Conservation (phyloP, 2,329 filamentous ascomycete species). For the Apiospora pterosperma region DNA sequence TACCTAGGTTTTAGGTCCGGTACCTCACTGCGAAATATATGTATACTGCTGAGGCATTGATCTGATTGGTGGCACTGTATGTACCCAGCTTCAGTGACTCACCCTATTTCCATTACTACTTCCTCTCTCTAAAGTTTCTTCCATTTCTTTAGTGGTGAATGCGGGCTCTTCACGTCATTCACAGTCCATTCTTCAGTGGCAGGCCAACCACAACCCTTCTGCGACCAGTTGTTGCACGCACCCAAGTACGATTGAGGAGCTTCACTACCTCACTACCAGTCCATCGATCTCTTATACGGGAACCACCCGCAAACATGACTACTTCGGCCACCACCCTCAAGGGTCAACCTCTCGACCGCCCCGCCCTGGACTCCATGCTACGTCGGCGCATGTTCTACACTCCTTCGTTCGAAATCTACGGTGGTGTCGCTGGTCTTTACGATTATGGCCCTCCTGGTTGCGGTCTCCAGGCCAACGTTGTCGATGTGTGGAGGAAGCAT, state of each 20-base stretch:
- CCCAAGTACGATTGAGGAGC: neutral
- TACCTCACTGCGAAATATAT: neutral
- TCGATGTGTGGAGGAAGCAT: conserved; percentile 89
- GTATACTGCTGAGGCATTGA: neutral
- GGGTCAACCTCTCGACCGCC: conserved; percentile 85
- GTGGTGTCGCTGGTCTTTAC: conserved; percentile 83
- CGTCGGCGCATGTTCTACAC: conserved; percentile 91
- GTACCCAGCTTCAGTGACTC: conserved; percentile 7
- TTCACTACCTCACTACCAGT: neutral
- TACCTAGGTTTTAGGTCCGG: neutral
- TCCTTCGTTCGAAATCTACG: conserved; percentile 93
- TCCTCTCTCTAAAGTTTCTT: neutral
- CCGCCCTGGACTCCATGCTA: conserved; percentile 78
- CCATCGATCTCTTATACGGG: neutral
- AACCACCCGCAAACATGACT: conserved; percentile 35
- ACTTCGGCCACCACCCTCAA: conserved; percentile 69
- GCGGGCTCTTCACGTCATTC: conserved; percentile 9
- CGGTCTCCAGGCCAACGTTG: conserved; percentile 80
- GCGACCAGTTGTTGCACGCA: neutral
- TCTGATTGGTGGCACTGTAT: neutral
- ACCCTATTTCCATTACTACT: neutral
- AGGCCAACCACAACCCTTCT: conserved; percentile 7
- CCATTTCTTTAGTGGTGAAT: conserved; percentile 8
- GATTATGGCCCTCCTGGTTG: conserved; percentile 91
- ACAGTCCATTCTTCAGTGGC: conserved; percentile 10